phyloP scores from a whole-genome alignment of 805 yeast species.

The Kodamaea laetipori region DNA sequence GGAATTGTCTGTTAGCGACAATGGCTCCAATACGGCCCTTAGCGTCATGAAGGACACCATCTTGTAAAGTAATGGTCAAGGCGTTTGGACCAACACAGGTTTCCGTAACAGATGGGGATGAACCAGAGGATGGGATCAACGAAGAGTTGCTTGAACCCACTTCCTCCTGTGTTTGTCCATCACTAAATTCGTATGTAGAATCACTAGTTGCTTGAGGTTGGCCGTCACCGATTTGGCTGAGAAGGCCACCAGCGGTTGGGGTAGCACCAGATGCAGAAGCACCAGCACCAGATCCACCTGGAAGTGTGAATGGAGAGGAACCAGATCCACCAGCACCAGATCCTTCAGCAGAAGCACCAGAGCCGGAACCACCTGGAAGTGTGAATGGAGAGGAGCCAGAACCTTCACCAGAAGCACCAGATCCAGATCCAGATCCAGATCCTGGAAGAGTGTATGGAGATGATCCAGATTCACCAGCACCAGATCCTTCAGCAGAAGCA shows the following conservation, averaged over 20 bases:
- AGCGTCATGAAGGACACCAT: slow-evolving; percentile 55
- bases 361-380: too few species aligned
- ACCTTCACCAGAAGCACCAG: too few species aligned
- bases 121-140: slow-evolving; percentile 3
- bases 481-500: too few species aligned
- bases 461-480: too few species aligned
- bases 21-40: slow-evolving; percentile 73
- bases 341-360: too few species aligned
- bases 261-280: slow-evolving; percentile 35
- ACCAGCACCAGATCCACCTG: slow-evolving; percentile 29
- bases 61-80: slow-evolving; percentile 56
- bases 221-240: slow-evolving; percentile 50
- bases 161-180: slow-evolving; percentile 34
- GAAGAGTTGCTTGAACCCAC: slow-evolving; percentile 13
- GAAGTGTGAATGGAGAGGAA: too few species aligned
- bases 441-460: too few species aligned
- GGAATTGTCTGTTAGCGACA: slow-evolving; percentile 82
- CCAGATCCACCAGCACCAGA: too few species aligned
- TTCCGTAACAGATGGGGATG: slow-evolving; percentile 15
- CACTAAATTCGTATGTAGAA: slow-evolving; percentile 28
- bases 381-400: too few species aligned
- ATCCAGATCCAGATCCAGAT: too few species aligned
- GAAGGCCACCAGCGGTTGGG: slow-evolving; percentile 33
- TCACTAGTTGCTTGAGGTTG: slow-evolving; percentile 49
- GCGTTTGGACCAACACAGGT: slow-evolving; percentile 34